Evolutionary conservation across 2,329 filamentous ascomycete genomes (phyloP).

Genomic region (Aspergillus aculeatus): DNA sequence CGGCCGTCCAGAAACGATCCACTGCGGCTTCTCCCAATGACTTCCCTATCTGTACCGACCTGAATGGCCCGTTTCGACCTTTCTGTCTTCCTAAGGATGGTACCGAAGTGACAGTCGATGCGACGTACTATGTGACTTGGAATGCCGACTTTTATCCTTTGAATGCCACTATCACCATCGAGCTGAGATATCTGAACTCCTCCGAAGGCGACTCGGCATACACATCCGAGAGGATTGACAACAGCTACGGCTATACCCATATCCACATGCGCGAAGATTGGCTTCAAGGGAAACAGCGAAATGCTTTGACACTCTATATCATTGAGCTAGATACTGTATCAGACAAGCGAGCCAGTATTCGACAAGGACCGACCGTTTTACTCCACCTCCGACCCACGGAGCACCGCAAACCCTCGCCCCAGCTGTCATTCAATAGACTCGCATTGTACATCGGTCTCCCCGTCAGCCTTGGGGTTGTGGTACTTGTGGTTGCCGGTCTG

Average conservation of each 20-base stretch:
- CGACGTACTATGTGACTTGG: constrained; percentile 43
- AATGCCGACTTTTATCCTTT: constrained; percentile 32
- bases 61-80: constrained; percentile 22
- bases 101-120: constrained; percentile 35
- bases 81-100: constrained; percentile 39
- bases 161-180: constrained; percentile 34
- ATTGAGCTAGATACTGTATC: constrained; percentile 31
- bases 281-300: constrained; percentile 38
- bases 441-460: constrained; percentile 46
- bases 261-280: constrained; percentile 42
- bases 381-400: constrained; percentile 34
- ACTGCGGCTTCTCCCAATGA: constrained; percentile 17
- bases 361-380: constrained; percentile 37
- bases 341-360: constrained; percentile 25
- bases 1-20: constrained; percentile 1
- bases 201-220: constrained; percentile 35
- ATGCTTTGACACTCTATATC: constrained; percentile 41
- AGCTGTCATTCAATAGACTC: constrained; percentile 29
- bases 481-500: constrained; percentile 38
- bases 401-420: constrained; percentile 36
- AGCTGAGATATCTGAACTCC: constrained; percentile 36
- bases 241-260: constrained; percentile 40
- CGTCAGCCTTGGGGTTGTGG: constrained; percentile 37
- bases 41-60: constrained; percentile 34
- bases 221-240: constrained; percentile 36